A percentile compares a stretch with the other conserved stretches of the same genome.
phyloP scores from a whole-genome alignment of 2,329 filamentous ascomycete species.

The Trichoderma sp. region DNA sequence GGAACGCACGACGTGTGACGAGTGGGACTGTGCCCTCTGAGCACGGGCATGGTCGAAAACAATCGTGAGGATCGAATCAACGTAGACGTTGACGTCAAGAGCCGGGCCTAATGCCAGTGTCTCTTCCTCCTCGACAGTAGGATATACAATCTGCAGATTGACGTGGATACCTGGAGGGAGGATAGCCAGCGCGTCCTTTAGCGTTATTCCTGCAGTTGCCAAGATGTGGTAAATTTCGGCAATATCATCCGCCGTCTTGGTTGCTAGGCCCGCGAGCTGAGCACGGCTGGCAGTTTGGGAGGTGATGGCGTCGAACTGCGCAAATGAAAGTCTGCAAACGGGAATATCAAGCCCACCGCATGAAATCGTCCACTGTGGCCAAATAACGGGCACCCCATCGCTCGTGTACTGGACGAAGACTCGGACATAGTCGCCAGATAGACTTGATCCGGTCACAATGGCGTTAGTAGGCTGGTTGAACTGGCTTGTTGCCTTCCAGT shows the following conservation, averaged over 20 bases:
- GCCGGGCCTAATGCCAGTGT: slow-evolving; percentile 67
- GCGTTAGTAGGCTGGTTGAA: slow-evolving; percentile 76
- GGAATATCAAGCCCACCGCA: slow-evolving; percentile 77
- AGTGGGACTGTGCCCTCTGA: slow-evolving; percentile 60
- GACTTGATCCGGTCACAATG: slow-evolving; percentile 88
- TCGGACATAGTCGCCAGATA: slow-evolving; percentile 92
- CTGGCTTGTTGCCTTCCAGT: slow-evolving; percentile 98
- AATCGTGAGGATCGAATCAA: slow-evolving; percentile 76
- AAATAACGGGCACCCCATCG: slow-evolving; percentile 82
- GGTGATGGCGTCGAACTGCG: slow-evolving; percentile 63
- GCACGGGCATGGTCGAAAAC: slow-evolving; percentile 88
- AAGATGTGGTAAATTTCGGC: slow-evolving; percentile 69
- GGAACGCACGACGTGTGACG: slow-evolving; percentile 71
- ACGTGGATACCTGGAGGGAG: slow-evolving; percentile 80
- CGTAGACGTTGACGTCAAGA: slow-evolving; percentile 80
- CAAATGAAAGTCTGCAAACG: slow-evolving; percentile 72
- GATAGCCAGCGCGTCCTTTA: slow-evolving; percentile 71
- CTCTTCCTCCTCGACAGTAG: slow-evolving; percentile 70
- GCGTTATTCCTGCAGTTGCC: slow-evolving; percentile 71
- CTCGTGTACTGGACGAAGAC: slow-evolving; percentile 89
- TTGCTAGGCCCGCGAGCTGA: slow-evolving; percentile 43
- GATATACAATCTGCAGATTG: slow-evolving; percentile 90
- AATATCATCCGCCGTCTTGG: slow-evolving; percentile 52
- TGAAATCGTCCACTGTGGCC: slow-evolving; percentile 77
- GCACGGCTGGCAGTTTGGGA: slow-evolving; percentile 40